Conservation (phyloP, 805 yeast genomes). For the Maudiozyma serrabonitensis region DNA sequence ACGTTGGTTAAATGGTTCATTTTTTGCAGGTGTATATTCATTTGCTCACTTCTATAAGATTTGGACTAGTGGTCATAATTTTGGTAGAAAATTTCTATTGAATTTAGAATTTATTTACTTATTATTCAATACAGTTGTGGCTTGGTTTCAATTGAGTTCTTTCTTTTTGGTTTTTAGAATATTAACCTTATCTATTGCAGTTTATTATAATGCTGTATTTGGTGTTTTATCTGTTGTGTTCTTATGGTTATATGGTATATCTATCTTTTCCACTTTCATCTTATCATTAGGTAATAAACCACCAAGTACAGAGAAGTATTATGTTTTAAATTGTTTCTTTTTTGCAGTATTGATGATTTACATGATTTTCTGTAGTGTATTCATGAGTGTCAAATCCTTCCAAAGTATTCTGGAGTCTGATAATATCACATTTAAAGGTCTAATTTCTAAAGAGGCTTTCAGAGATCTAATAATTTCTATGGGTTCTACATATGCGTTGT, state of each 20-base stretch:
- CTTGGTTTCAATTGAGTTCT: constrained; percentile 90
- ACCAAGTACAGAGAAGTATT: constrained; percentile 74
- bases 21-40: constrained; percentile 88
- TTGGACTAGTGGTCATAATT: constrained; percentile 70
- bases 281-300: constrained; percentile 92
- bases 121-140: constrained; percentile 58
- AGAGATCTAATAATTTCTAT: constrained; percentile 83
- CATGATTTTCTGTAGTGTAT: constrained; percentile 79
- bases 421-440: constrained; percentile 31
- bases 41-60: constrained; percentile 66
- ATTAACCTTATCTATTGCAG: constrained; percentile 67
- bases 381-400: constrained; percentile 66
- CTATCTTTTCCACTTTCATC: constrained; percentile 77
- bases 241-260: constrained; percentile 76
- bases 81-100: constrained; percentile 55
- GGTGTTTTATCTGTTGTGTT: constrained; percentile 67
- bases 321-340: constrained; percentile 60
- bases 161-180: constrained; percentile 86
- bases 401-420: constrained; percentile 34
- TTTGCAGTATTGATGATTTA: constrained; percentile 86
- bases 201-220: constrained; percentile 44
- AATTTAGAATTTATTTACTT: constrained; percentile 78
- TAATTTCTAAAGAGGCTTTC: constrained; percentile 62
- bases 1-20: constrained; percentile 95
- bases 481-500: constrained; percentile 72